phyloP scores from a whole-genome alignment of 2,329 filamentous ascomycete genomes.

The Ceratocystis eucalypticola region DNA sequence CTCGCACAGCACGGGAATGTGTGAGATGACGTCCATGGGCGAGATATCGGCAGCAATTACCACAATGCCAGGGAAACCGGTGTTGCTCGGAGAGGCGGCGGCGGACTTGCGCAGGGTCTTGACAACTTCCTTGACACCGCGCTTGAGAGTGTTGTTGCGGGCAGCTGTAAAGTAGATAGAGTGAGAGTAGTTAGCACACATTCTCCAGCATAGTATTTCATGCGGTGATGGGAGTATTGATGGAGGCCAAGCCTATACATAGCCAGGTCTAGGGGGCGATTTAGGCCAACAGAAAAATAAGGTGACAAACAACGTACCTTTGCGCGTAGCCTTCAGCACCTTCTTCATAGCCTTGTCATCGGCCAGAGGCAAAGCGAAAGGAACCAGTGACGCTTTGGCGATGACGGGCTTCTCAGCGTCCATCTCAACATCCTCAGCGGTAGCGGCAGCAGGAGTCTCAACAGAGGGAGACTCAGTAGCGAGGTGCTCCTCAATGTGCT shows the following conservation, averaged over 20 bases:
- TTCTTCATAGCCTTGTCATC: conserved; percentile 63
- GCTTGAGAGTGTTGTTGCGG: conserved; percentile 89
- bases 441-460: conserved; percentile 29
- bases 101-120: conserved; percentile 93
- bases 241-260: background rate
- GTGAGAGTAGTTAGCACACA: conserved; percentile 21
- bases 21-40: conserved; percentile 95
- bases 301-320: conserved; percentile 32
- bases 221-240: background rate
- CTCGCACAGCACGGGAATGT: conserved; percentile 95
- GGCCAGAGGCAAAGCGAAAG: conserved; percentile 69
- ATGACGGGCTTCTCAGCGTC: conserved; percentile 27
- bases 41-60: conserved; percentile 95
- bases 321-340: conserved; percentile 43
- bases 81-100: conserved; percentile 49
- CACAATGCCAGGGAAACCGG: conserved; percentile 58
- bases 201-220: background rate
- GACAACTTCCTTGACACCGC: conserved; percentile 97
- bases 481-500: conserved; percentile 60
- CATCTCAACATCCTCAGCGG: conserved; percentile 30
- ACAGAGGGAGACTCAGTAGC: conserved; percentile 28
- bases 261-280: background rate
- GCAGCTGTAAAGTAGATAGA: conserved; percentile 47
- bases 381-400: conserved; percentile 51
- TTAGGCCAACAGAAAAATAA: too few relatives aligned